Percentiles rank a stretch among this genome's conserved stretches.
These are phyloP conservation scores for Aschersonia sp. DNA, from an alignment of 2,329 filamentous ascomycete genomes.

Conservation along the genomic window DNA sequence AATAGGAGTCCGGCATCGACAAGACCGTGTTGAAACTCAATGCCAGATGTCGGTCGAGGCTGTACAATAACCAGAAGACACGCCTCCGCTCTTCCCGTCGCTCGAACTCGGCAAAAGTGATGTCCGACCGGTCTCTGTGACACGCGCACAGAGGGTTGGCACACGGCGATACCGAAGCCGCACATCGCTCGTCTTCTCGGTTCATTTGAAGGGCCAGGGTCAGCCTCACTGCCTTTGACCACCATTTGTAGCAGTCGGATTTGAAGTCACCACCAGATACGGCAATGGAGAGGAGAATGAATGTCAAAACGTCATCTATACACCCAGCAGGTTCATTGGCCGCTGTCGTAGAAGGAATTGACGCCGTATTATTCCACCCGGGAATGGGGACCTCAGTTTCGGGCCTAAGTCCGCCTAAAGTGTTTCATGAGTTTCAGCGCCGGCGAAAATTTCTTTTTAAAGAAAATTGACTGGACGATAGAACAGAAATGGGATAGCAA, in stretches of 20 bases:
- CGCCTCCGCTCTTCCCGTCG: constrained; percentile 29
- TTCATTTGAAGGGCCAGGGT: constrained; percentile 22
- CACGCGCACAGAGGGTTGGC: constrained; percentile 18
- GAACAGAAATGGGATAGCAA: background rate
- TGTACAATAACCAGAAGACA: constrained; percentile 33
- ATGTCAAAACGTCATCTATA: constrained; percentile 29
- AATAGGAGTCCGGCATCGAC: constrained; percentile 29
- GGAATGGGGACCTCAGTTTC: constrained; percentile 16
- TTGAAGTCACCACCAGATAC: constrained; percentile 34
- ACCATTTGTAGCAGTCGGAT: constrained; percentile 31
- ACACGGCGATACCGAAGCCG: constrained; percentile 13
- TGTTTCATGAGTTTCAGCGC: background rate
- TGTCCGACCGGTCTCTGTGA: constrained; percentile 13
- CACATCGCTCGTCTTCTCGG: constrained; percentile 20
- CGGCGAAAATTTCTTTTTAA: background rate
- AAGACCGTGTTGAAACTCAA: constrained; percentile 30
- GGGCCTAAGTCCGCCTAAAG: constrained; percentile 15
- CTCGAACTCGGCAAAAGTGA: constrained; percentile 18
- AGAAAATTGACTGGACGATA: background rate
- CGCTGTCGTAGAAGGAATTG: constrained; percentile 14
- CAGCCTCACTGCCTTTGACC: constrained; percentile 25
- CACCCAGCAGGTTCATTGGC: constrained; percentile 19
- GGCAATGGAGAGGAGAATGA: constrained; percentile 27
- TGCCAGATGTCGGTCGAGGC: constrained; percentile 29
- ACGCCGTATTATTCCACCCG: constrained; percentile 8